Conservation (phyloP, 108 stramenopile genomes). For the Asterionellopsis glacialis region DNA sequence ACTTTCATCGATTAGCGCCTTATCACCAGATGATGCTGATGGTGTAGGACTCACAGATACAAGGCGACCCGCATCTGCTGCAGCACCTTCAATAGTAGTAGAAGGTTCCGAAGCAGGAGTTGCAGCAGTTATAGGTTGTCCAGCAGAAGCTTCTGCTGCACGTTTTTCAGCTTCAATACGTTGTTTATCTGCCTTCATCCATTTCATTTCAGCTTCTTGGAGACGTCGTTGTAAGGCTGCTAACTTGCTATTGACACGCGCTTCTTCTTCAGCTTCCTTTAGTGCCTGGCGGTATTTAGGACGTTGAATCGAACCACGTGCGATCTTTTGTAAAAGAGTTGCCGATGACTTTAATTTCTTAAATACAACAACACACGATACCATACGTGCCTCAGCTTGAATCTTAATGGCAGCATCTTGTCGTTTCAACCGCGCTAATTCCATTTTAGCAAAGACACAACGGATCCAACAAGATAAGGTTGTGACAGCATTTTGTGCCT, state of each 20-base stretch:
- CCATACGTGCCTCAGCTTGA: background rate
- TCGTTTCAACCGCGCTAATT: background rate
- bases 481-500: background rate
- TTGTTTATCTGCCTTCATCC: constrained; percentile 8
- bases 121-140: background rate
- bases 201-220: constrained; percentile 17
- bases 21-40: too few relatives aligned
- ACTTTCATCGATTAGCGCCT: constrained; percentile 11
- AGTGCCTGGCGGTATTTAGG: constrained; percentile 7
- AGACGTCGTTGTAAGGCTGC: constrained; percentile 11
- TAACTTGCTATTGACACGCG: constrained; percentile 7
- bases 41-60: too few relatives aligned
- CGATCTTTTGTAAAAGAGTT: constrained; percentile 2
- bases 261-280: constrained; percentile 11
- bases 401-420: background rate
- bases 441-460: constrained; percentile 8
- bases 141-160: constrained; percentile 1
- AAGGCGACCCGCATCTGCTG: background rate
- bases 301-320: constrained; percentile 9
- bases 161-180: constrained; percentile 12
- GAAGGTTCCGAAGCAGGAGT: background rate
- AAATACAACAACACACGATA: background rate
- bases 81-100: too few relatives aligned
- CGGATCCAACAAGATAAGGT: constrained; percentile 8
- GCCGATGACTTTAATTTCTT: background rate